Evolutionary conservation across 257 asterid genomes (phyloP).

Genomic region (Fraxinus anomala): DNA sequence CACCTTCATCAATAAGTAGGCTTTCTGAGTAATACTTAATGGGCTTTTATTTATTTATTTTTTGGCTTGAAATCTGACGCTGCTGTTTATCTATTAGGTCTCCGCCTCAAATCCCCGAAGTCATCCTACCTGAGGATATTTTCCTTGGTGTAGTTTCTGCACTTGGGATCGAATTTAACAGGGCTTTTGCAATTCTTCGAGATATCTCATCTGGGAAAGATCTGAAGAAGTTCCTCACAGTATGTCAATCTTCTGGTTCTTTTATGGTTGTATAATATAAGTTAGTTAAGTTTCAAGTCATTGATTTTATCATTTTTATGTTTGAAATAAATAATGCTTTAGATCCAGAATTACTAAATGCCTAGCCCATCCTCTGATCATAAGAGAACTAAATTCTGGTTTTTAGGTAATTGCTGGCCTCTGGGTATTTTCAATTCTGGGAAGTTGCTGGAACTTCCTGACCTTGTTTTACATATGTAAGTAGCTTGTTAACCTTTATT

Average conservation of each 20-base stretch:
- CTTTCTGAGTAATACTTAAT: not conserved
- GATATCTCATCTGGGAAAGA: slow-evolving; percentile 83
- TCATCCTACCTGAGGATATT: slow-evolving; percentile 67
- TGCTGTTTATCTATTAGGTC: slow-evolving; percentile 47
- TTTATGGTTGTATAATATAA: not conserved
- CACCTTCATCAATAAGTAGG: slow-evolving; percentile 75
- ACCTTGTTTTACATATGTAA: slow-evolving; percentile 74
- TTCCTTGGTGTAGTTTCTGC: slow-evolving; percentile 75
- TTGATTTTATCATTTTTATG: too few relatives aligned
- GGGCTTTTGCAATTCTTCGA: slow-evolving; percentile 63
- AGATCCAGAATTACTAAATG: not conserved
- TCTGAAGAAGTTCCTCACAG: slow-evolving; percentile 74
- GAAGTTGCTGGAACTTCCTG: slow-evolving; percentile 69
- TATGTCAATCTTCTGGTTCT: slow-evolving; percentile 37
- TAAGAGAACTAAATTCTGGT: not conserved
- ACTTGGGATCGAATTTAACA: slow-evolving; percentile 66
- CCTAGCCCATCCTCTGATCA: slow-evolving; percentile 11
- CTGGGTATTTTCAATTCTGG: slow-evolving; percentile 71
- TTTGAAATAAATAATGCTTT: not conserved
- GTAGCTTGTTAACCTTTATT: slow-evolving; percentile 11
- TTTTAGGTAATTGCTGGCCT: slow-evolving; percentile 70
- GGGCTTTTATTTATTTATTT: too few relatives aligned
- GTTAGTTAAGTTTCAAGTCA: not conserved
- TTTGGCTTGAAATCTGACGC: slow-evolving; percentile 10
- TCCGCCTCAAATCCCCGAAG: slow-evolving; percentile 78